A percentile compares a stretch with the other conserved stretches of the same genome.
These are phyloP conservation scores for Vigna trinervia DNA, from an alignment of 306 rosid genomes.

Conservation along the genomic window DNA sequence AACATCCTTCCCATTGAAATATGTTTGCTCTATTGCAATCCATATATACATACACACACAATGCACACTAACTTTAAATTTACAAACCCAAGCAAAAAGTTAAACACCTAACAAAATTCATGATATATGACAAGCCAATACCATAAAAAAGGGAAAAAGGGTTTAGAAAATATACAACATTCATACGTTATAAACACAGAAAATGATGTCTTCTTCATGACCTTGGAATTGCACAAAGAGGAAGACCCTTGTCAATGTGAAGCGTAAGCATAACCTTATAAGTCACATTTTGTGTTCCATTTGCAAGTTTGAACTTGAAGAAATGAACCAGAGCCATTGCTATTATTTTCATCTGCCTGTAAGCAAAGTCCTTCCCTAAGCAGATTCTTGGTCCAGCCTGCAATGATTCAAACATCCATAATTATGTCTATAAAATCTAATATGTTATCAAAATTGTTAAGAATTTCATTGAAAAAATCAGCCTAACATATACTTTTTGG, in stretches of 20 bases:
- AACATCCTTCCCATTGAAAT: too few species aligned
- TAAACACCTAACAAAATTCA: not conserved
- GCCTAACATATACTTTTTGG: too few species aligned
- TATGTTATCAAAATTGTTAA: too few species aligned
- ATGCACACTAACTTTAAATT: too few species aligned
- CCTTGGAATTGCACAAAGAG: slow-evolving; percentile 61
- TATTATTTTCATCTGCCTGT: slow-evolving; percentile 80
- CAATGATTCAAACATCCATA: not conserved
- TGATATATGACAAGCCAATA: too few species aligned
- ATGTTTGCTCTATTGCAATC: too few species aligned
- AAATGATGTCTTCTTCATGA: not conserved
- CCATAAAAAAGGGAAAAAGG: too few species aligned
- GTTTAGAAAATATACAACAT: too few species aligned
- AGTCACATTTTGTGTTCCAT: slow-evolving; percentile 51
- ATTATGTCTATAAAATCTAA: too few species aligned
- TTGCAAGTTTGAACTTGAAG: slow-evolving; percentile 65
- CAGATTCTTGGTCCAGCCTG: slow-evolving; percentile 82
- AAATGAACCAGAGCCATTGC: slow-evolving; percentile 61
- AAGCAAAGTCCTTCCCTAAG: slow-evolving; percentile 80
- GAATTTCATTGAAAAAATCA: too few species aligned
- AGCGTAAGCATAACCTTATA: slow-evolving; percentile 79
- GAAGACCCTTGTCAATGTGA: slow-evolving; percentile 76
- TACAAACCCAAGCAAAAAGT: not conserved
- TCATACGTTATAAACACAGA: not conserved
- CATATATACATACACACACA: too few species aligned